These are phyloP conservation scores for Backusella macrospora DNA, from an alignment of 192 early-diverging fungal genomes.

Conservation along the genomic window DNA sequence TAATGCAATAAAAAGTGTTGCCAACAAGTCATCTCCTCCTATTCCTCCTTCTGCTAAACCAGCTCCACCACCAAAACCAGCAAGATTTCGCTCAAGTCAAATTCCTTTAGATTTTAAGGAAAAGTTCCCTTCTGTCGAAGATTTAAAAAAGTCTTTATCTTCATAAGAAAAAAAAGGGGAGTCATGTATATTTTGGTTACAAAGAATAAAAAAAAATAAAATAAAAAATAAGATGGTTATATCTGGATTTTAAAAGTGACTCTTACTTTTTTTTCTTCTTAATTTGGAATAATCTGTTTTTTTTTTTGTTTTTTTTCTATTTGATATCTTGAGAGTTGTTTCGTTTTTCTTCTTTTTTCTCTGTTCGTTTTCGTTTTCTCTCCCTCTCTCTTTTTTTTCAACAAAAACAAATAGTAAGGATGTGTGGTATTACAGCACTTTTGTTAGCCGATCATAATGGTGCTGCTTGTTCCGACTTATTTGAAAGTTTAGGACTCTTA, in stretches of 20 bases:
- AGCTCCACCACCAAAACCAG: conserved; percentile 37
- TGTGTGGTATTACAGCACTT: conserved; percentile 91
- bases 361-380: not conserved
- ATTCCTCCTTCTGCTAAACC: not conserved
- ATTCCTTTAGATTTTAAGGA: conserved; percentile 30
- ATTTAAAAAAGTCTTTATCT: conserved; percentile 17
- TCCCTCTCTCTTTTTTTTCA: conserved; percentile 1
- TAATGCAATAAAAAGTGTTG: conserved; percentile 17
- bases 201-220: not conserved
- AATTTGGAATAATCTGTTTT: not conserved
- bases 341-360: not conserved
- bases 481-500: conserved; percentile 91
- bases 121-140: conserved; percentile 35
- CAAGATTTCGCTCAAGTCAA: conserved; percentile 34
- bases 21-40: not conserved
- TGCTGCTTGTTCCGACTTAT: conserved; percentile 83
- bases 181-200: not conserved
- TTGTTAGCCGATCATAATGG: conserved; percentile 77
- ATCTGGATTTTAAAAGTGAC: conserved; percentile 2
- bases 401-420: conserved; percentile 31
- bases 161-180: not conserved
- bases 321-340: not conserved
- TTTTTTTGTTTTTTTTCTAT: not conserved
- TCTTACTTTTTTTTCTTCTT: not conserved
- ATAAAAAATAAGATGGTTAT: not conserved